Conservation (phyloP, 2,329 filamentous ascomycete species). For the Aspergillus sergii region DNA sequence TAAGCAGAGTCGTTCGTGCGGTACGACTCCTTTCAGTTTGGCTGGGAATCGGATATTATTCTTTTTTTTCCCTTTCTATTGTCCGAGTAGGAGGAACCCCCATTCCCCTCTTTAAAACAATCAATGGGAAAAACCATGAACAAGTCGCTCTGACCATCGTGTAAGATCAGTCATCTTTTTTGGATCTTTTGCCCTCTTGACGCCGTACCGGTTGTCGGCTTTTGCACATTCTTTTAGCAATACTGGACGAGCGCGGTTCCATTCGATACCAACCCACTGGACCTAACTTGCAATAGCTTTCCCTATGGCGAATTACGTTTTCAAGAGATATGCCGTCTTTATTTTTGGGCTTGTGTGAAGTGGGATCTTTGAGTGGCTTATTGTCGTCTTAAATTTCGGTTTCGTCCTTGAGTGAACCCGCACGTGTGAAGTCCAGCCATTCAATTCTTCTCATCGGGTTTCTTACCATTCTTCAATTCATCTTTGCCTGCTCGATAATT, state of each 20-base stretch:
- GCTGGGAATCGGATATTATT: not conserved
- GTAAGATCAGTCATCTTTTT: constrained; percentile 20
- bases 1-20: not conserved
- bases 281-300: constrained; percentile 30
- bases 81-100: constrained; percentile 9
- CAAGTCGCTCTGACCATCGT: constrained; percentile 27
- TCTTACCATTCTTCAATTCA: constrained; percentile 21
- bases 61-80: not conserved
- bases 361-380: constrained; percentile 43
- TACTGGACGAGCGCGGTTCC: not conserved
- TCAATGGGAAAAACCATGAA: constrained; percentile 19
- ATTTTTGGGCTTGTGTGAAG: constrained; percentile 47
- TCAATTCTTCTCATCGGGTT: constrained; percentile 24
- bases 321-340: constrained; percentile 49
- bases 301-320: constrained; percentile 46
- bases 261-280: constrained; percentile 18
- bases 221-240: not conserved
- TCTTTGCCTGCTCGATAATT: constrained; percentile 20
- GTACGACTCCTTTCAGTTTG: not conserved
- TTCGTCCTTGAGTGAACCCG: constrained; percentile 27
- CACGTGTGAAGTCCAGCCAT: constrained; percentile 25
- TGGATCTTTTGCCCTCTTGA: constrained; percentile 1
- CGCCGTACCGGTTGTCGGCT: not conserved
- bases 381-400: constrained; percentile 35
- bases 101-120: constrained; percentile 7